phyloP scores from a whole-genome alignment of 208 protist species.

The Leptomonas seymouri region DNA sequence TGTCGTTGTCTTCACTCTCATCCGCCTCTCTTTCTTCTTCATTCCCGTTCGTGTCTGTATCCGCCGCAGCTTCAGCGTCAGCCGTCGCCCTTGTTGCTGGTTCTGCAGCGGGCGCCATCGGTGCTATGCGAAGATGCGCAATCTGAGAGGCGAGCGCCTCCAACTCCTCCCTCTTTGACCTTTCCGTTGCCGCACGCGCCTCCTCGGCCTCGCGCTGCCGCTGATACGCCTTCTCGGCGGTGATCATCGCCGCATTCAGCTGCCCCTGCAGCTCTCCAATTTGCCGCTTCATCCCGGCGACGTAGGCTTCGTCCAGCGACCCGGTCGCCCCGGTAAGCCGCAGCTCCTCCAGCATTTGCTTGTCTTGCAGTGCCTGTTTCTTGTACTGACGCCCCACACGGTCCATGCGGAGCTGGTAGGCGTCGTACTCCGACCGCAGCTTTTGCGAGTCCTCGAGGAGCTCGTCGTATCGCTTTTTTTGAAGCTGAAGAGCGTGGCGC shows the following conservation, averaged over 20 bases:
- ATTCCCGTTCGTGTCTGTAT: background rate
- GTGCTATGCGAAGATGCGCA: constrained; percentile 15
- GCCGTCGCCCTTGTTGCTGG: background rate
- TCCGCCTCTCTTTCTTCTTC: background rate
- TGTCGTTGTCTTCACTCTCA: background rate
- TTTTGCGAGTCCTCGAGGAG: constrained; percentile 30
- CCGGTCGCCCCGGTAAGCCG: constrained; percentile 33
- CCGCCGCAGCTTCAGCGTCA: background rate
- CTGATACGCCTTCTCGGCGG: constrained; percentile 35
- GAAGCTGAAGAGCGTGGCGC: constrained; percentile 20
- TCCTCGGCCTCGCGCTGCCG: constrained; percentile 46
- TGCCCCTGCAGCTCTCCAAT: constrained; percentile 24
- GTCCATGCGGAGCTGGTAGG: constrained; percentile 32
- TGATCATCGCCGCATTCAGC: constrained; percentile 24
- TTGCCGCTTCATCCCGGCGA: constrained; percentile 34
- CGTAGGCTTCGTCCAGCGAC: constrained; percentile 36
- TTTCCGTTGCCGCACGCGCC: constrained; percentile 25
- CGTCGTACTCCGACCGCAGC: constrained; percentile 42
- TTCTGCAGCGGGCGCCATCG: background rate
- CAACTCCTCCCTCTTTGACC: constrained; percentile 38
- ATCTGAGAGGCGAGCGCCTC: constrained; percentile 31
- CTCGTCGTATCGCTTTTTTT: constrained; percentile 41
- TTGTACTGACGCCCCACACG: constrained; percentile 21
- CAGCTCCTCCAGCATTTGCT: constrained; percentile 46
- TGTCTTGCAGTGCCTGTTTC: constrained; percentile 32